Base-by-base conservation (phyloP, 257 asterid species). In the Solanum tarijense region DNA sequence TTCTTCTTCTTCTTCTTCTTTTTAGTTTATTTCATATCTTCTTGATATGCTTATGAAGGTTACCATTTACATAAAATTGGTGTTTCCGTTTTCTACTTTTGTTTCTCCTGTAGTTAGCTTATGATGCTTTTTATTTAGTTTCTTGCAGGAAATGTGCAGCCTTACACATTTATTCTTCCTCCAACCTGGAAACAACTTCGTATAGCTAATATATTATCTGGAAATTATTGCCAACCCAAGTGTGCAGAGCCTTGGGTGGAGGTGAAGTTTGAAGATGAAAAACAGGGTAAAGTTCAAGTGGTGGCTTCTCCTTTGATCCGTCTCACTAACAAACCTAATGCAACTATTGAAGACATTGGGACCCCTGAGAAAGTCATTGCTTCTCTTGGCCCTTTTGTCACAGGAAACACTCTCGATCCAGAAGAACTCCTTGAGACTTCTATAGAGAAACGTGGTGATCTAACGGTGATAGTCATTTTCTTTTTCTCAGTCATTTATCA, bases 191-290 rank as follows among this genome's bases (percentile, higher is more conserved):
- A 97, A 84, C 99, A 97, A 89, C 66, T 90, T 76, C 94, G 99
- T 1, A 86, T 96, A 10, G 99, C 99, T n/a, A 97, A 97, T 91
- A 97, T 97, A 78, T 86, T 97, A 6, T 97, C 98, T 0, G 99
- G 99, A n/a, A 97, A 96, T 76, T 97, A 97, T 83, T 97, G 99
- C 93, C 99, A 97, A 88, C 99, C 99, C 4, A 97, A 96, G 93
- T 97, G 99, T 84, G 99, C 99, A 3, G 99, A 96, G 92, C 99
- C 99, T 0, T 96, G 99, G 99, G 88, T 97, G 11, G 99, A 97
- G 95, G 99, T 97, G 25, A 97, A 95, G 85, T 97, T 97, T 84
- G 99, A 97, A 90, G 93, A 96, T 72, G 98, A 90, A 66, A 95
- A 91, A 84, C 98, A 96, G 89, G 99, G 99, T 4, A 95, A 92